A percentile compares a stretch with the other conserved stretches of the same genome.
phyloP scores from a whole-genome alignment of 257 asterid species.

The Solanum piurae region DNA sequence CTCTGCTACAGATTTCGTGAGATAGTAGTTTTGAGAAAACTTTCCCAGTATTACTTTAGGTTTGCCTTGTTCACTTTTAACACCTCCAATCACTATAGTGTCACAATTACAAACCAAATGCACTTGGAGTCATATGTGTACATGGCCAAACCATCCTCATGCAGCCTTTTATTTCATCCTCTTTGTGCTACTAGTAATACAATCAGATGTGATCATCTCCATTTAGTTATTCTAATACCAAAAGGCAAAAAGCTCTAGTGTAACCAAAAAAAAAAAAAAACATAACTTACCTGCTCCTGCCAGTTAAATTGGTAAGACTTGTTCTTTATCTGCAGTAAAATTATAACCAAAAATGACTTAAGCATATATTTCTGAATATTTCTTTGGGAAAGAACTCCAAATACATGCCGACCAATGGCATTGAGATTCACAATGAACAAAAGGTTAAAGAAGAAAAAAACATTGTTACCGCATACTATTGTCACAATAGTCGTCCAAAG shows the following conservation, averaged over 20 bases:
- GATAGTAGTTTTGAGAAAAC: not conserved
- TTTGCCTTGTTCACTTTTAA: not conserved
- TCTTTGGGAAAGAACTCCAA: not conserved
- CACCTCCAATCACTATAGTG: not conserved
- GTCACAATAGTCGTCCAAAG: conserved; percentile 43
- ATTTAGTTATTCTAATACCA: not conserved
- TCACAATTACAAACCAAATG: not conserved
- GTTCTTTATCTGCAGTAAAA: not conserved
- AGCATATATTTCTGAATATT: not conserved
- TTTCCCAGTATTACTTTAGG: not conserved
- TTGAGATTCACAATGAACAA: not conserved
- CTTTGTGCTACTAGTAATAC: conserved; percentile 1
- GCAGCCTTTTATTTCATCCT: not conserved
- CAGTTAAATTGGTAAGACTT: not conserved
- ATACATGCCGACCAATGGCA: not conserved
- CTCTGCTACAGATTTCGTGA: not conserved
- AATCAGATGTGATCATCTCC: not conserved
- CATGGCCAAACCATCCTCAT: not conserved
- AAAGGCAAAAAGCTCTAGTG: not conserved
- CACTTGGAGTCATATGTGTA: not conserved
- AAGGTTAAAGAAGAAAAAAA: not conserved
- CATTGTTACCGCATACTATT: conserved; percentile 4
- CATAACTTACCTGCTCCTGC: not conserved
- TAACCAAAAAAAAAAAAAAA: not conserved
- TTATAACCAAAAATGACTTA: not conserved